These are phyloP conservation scores for Globisporangium megalacanthum DNA, from an alignment of 352 stramenopile species.

Conservation along the genomic window DNA sequence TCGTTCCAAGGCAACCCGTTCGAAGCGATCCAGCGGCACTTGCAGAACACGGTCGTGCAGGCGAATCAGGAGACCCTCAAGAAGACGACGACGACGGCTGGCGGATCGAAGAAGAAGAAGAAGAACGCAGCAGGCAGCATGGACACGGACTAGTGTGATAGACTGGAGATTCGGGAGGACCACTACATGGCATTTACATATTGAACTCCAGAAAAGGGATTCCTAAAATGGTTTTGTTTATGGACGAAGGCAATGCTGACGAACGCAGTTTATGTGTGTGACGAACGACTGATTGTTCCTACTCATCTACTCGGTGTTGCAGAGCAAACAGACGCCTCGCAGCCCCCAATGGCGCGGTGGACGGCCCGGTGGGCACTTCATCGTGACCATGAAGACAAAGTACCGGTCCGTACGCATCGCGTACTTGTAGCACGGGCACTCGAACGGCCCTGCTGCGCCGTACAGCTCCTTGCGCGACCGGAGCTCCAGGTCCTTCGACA, in stretches of 20 bases:
- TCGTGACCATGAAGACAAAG: constrained; percentile 96
- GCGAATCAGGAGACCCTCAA: constrained; percentile 57
- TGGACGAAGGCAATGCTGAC: no score
- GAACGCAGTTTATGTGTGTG: no score
- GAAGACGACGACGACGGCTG: constrained; percentile 23
- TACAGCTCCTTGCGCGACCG: constrained; percentile 93
- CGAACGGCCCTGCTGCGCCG: constrained; percentile 88
- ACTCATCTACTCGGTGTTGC: constrained; percentile 90
- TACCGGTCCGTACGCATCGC: constrained; percentile 92
- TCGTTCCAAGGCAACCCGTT: constrained; percentile 82
- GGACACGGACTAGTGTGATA: constrained; percentile 25
- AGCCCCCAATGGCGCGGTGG: constrained; percentile 93
- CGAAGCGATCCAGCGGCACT: constrained; percentile 78
- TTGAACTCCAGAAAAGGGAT: no score
- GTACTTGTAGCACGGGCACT: constrained; percentile 98
- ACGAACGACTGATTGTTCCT: neutral
- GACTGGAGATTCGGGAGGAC: neutral
- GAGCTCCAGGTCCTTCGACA: constrained; percentile 91
- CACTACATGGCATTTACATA: no score
- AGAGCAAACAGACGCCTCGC: constrained; percentile 91
- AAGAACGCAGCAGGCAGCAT: constrained; percentile 18
- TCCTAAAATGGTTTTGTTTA: no score
- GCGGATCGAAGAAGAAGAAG: neutral
- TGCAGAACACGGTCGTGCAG: constrained; percentile 84
- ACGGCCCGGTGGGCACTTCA: constrained; percentile 86